Evolutionary conservation across 768 basidiomycete species (phyloP).

Genomic region (Boletus rufocinnamomeus): DNA sequence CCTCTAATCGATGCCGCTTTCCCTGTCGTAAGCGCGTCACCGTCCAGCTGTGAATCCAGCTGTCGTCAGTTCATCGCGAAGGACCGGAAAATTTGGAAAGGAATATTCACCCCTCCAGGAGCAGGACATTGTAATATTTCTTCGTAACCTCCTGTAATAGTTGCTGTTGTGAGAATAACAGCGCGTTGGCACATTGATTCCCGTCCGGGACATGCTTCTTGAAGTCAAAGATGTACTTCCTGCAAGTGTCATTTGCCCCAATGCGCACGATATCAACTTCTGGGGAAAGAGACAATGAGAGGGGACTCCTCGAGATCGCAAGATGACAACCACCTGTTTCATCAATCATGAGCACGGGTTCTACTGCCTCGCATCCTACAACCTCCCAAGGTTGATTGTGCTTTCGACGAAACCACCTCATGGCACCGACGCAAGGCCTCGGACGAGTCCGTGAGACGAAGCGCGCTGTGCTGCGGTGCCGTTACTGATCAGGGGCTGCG

Average conservation of each 20-base stretch:
- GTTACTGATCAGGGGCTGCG: slow-evolving; percentile 16
- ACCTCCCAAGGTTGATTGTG: slow-evolving; percentile 74
- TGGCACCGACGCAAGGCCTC: slow-evolving; percentile 20
- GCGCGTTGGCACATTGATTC: slow-evolving; percentile 51
- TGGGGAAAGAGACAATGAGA: slow-evolving; percentile 30
- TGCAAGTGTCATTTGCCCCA: slow-evolving; percentile 52
- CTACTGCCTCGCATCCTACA: slow-evolving; percentile 62
- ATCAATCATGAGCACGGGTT: slow-evolving; percentile 64
- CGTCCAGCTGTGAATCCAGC: slow-evolving; percentile 53
- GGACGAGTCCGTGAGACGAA: slow-evolving; percentile 19
- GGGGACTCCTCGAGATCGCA: slow-evolving; percentile 7
- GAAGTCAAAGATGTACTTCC: slow-evolving; percentile 64
- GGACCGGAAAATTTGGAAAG: slow-evolving; percentile 1
- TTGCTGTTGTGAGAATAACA: slow-evolving; percentile 65
- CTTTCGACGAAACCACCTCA: slow-evolving; percentile 52
- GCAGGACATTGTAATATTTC: slow-evolving; percentile 62
- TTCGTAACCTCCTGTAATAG: slow-evolving; percentile 55
- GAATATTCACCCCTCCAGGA: slow-evolving; percentile 63
- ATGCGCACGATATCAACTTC: slow-evolving; percentile 63
- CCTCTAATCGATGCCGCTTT: slow-evolving; percentile 63
- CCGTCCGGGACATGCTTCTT: slow-evolving; percentile 47
- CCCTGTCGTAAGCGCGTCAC: slow-evolving; percentile 65
- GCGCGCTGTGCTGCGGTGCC: slow-evolving; percentile 19
- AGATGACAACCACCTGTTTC: slow-evolving; percentile 51
- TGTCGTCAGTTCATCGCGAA: slow-evolving; percentile 2